Evolutionary conservation across 257 asterid species (phyloP).

Genomic region (Misopates orontium): DNA sequence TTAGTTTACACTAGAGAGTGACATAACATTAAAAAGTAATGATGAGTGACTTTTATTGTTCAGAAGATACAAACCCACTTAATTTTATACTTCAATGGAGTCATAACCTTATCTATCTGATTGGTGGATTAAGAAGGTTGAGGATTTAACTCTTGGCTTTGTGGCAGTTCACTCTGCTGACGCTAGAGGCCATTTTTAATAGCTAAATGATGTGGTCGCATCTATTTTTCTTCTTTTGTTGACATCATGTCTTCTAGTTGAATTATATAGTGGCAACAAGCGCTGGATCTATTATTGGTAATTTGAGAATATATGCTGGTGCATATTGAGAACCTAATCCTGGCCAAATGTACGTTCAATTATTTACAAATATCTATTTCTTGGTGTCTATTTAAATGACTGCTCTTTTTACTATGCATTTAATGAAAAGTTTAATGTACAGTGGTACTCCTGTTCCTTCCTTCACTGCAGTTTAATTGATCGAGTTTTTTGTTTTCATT

Average conservation of each 20-base stretch:
- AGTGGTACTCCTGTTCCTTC: neutral
- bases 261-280: neutral
- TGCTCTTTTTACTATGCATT: neutral
- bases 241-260: neutral
- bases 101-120: neutral
- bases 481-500: conserved; percentile 25
- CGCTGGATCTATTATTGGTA: neutral
- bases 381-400: conserved; percentile 3
- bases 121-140: conserved; percentile 7
- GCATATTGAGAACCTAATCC: conserved; percentile 16
- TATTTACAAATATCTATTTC: conserved; percentile 1
- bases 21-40: neutral
- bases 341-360: conserved; percentile 25
- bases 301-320: conserved; percentile 10
- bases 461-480: conserved; percentile 15
- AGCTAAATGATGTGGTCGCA: neutral
- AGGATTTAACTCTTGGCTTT: neutral
- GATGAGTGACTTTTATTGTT: neutral
- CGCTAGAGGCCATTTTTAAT: conserved; percentile 1
- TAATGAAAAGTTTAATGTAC: conserved; percentile 3
- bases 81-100: too few species aligned
- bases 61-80: neutral
- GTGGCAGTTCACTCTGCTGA: conserved; percentile 15
- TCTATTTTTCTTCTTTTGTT: neutral
- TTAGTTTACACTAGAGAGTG: too few species aligned